Evolutionary conservation across 2,329 filamentous ascomycete genomes (phyloP).

Genomic region (Pseudodiploospora longispora): DNA sequence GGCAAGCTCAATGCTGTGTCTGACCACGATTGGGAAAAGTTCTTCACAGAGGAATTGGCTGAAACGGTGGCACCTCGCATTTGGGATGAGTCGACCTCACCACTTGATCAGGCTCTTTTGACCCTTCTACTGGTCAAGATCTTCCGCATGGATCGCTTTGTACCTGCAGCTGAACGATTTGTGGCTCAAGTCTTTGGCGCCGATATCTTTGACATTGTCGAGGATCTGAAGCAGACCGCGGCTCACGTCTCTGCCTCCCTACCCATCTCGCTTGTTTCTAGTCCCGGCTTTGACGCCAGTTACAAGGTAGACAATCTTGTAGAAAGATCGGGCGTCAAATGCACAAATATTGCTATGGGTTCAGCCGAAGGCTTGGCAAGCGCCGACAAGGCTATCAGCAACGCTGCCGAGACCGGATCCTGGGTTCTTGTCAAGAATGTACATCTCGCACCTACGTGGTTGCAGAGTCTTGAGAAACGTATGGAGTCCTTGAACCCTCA

Average conservation of each 20-base stretch:
- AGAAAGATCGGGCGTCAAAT: constrained; percentile 70
- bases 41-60: constrained; percentile 77
- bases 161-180: constrained; percentile 88
- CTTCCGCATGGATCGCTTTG: constrained; percentile 90
- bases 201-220: constrained; percentile 72
- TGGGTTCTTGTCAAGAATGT: constrained; percentile 99
- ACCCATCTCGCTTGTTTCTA: constrained; percentile 87
- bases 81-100: constrained; percentile 56
- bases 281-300: constrained; percentile 92
- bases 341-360: constrained; percentile 98
- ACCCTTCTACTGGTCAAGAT: constrained; percentile 89
- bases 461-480: constrained; percentile 94
- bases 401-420: constrained; percentile 81
- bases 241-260: constrained; percentile 74
- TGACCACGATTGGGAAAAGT: constrained; percentile 64
- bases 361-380: constrained; percentile 89
- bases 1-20: constrained; percentile 57
- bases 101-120: constrained; percentile 67
- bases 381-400: constrained; percentile 90
- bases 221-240: constrained; percentile 80
- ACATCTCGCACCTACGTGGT: constrained; percentile 89
- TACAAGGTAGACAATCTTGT: constrained; percentile 98
- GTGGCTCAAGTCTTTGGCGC: constrained; percentile 77
- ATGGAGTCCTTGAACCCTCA: constrained; percentile 94
- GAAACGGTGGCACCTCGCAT: constrained; percentile 74